phyloP scores from a whole-genome alignment of 1,284 basidiomycete species.

The Coniferiporia weirii region DNA sequence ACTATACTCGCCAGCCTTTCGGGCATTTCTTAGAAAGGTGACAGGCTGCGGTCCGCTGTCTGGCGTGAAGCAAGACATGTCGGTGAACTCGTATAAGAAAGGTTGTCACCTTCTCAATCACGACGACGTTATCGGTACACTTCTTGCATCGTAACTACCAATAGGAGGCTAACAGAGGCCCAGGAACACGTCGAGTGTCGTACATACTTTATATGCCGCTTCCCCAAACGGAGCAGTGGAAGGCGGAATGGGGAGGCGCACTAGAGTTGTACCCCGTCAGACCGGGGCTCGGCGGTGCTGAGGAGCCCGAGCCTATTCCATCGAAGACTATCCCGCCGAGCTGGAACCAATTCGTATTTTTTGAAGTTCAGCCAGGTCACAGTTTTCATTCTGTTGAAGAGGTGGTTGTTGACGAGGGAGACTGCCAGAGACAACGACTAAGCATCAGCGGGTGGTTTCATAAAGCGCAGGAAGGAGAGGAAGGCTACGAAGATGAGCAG shows the following conservation, averaged over 20 bases:
- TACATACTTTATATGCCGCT: slow-evolving; percentile 98
- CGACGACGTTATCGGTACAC: slow-evolving; percentile 85
- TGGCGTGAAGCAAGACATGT: slow-evolving; percentile 93
- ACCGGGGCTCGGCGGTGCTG: slow-evolving; percentile 40
- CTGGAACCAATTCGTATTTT: slow-evolving; percentile 98
- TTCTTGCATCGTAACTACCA: background rate
- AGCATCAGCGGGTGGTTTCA: slow-evolving; percentile 99
- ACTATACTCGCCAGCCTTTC: slow-evolving; percentile 86
- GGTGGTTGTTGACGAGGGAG: slow-evolving; percentile 74
- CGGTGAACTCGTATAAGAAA: slow-evolving; percentile 87
- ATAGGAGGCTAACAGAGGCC: background rate
- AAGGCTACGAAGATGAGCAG: slow-evolving; percentile 65
- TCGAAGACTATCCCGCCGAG: slow-evolving; percentile 67
- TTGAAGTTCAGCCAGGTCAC: slow-evolving; percentile 83
- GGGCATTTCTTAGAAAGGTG: slow-evolving; percentile 79
- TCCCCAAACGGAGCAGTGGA: slow-evolving; percentile 64
- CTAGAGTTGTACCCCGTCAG: slow-evolving; percentile 88
- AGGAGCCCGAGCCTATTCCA: slow-evolving; percentile 61
- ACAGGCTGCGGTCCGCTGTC: slow-evolving; percentile 93
- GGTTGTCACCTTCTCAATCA: slow-evolving; percentile 94
- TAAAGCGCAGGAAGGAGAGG: slow-evolving; percentile 85
- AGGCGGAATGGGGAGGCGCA: slow-evolving; percentile 87
- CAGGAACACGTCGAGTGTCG: slow-evolving; percentile 85
- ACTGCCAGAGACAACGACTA: slow-evolving; percentile 68
- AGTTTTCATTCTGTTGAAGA: slow-evolving; percentile 99